Evolutionary conservation across 2,329 filamentous ascomycete species (phyloP).

Genomic region (Thielaviopsis populi): DNA sequence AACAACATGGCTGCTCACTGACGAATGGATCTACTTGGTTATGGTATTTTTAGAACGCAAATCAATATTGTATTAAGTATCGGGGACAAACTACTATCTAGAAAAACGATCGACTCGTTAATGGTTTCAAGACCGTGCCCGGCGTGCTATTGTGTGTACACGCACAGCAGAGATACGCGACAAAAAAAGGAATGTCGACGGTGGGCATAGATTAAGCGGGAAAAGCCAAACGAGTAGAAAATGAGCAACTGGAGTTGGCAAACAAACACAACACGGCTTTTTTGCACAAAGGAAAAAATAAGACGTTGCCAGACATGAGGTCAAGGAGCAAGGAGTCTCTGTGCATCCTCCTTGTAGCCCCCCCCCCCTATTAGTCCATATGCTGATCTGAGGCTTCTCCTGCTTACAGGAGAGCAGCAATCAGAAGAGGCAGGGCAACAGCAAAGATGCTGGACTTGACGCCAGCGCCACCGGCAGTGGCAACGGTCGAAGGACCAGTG

Average conservation of each 20-base stretch:
- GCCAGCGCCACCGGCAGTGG: conserved; percentile 6
- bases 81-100: too few relatives aligned
- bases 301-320: background rate
- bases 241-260: background rate
- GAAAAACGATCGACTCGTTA: too few relatives aligned
- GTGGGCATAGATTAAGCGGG: background rate
- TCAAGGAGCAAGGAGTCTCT: background rate
- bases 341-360: too few relatives aligned
- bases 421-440: background rate
- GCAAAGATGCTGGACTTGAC: conserved; percentile 4
- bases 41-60: too few relatives aligned
- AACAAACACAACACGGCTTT: background rate
- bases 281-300: background rate
- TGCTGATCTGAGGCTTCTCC: too few relatives aligned
- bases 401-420: conserved; percentile 3
- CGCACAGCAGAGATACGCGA: background rate
- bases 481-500: background rate
- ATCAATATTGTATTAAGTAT: too few relatives aligned
- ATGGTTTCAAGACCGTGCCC: too few relatives aligned
- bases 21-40: too few relatives aligned
- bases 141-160: background rate
- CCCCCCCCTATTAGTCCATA: too few relatives aligned
- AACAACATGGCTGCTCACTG: too few relatives aligned
- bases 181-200: background rate
- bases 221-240: background rate